Evolutionary conservation across 2,329 filamentous ascomycete genomes (phyloP).

Genomic region (Aspergillus clavatus): DNA sequence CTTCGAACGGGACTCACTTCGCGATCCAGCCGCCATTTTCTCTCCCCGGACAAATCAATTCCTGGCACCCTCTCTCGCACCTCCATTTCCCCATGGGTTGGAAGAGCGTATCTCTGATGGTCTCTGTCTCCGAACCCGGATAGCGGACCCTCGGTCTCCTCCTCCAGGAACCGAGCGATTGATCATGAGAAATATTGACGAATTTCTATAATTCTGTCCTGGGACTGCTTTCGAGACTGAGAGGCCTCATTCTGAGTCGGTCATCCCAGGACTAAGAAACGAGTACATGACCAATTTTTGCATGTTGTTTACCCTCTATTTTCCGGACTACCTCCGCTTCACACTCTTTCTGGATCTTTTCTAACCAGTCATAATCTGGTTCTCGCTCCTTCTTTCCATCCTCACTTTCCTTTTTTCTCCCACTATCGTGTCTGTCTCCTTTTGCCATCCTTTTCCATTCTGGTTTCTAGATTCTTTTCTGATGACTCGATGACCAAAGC

Average conservation of each 20-base stretch:
- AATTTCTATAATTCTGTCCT: conserved; percentile 36
- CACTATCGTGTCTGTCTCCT: conserved; percentile 8
- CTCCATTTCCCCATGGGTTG: conserved; percentile 28
- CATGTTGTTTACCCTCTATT: conserved; percentile 7
- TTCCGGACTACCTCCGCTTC: conserved; percentile 17
- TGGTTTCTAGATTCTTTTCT: conserved; percentile 16
- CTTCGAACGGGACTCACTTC: conserved; percentile 36
- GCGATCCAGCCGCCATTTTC: conserved; percentile 35
- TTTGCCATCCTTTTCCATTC: conserved; percentile 12
- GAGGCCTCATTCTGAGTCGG: conserved; percentile 2
- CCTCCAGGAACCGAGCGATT: conserved; percentile 35
- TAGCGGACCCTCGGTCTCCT: conserved; percentile 39
- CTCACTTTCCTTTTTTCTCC: conserved; percentile 5
- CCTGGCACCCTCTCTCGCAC: conserved; percentile 33
- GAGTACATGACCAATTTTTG: conserved; percentile 26
- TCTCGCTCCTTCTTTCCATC: conserved; percentile 1
- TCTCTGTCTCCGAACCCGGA: conserved; percentile 17
- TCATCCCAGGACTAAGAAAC: conserved; percentile 20
- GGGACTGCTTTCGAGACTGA: conserved; percentile 7
- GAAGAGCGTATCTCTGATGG: conserved; percentile 10
- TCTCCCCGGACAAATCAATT: conserved; percentile 45
- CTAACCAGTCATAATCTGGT: not conserved
- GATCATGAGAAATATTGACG: conserved; percentile 44
- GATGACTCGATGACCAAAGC: conserved; percentile 40
- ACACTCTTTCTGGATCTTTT: not conserved